Conservation (phyloP, 129 eudicot species). For the Chrysanthemum lavandulifolium region DNA sequence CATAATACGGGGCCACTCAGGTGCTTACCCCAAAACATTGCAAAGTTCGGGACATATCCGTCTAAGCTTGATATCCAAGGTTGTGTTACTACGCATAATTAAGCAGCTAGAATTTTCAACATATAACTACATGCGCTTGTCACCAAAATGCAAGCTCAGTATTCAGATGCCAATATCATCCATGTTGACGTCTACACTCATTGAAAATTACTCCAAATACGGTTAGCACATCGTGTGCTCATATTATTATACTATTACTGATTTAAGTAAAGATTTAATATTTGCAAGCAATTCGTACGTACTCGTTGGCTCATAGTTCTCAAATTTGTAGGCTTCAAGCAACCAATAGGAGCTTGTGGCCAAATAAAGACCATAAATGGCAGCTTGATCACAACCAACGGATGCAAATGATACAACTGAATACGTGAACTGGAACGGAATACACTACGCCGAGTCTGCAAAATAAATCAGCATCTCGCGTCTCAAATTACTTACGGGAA, state of each 20-base stretch:
- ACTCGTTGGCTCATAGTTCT: not conserved
- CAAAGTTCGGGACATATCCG: conserved; percentile 67
- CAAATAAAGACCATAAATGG: no score
- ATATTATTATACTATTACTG: no score
- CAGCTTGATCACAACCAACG: no score
- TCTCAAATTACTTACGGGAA: no score
- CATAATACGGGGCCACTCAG: conserved; percentile 94
- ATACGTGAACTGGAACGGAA: no score
- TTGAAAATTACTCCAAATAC: conserved; percentile 64
- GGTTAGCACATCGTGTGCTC: conserved; percentile 43
- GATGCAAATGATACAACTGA: no score
- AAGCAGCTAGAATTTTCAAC: conserved; percentile 68
- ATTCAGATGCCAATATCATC: conserved; percentile 55
- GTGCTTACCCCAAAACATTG: conserved; percentile 71
- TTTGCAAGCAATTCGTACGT: not conserved
- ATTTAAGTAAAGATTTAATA: no score
- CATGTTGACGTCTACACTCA: conserved; percentile 68
- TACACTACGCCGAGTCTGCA: no score
- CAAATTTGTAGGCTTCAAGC: no score
- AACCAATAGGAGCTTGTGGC: no score
- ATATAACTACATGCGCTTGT: conserved; percentile 73
- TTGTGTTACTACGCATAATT: conserved; percentile 67
- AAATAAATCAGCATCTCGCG: no score
- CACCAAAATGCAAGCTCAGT: conserved; percentile 62
- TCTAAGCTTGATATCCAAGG: conserved; percentile 71